Base-by-base conservation (phyloP, 2,329 filamentous ascomycete genomes). In the Tolypocladium tropicale region DNA sequence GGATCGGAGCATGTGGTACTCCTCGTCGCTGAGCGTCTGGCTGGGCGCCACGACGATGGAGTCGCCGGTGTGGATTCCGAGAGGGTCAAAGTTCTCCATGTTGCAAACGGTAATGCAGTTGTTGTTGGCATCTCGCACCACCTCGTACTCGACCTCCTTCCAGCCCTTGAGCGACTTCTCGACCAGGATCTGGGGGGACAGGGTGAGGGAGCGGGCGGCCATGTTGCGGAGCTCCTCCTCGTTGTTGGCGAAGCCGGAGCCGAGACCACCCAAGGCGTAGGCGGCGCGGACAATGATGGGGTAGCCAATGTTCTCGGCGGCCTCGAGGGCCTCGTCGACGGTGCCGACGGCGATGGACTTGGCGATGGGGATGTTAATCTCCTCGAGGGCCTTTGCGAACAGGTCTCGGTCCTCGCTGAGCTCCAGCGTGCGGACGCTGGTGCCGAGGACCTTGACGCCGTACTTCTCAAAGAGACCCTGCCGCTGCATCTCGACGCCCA, bases 61-160 rank as follows among this genome's bases (percentile, higher is more conserved):
- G 79, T 99, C 94, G 76, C 94, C 94, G 51, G 94, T 99, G 75
- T 99, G 94, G 56, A 96, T 95, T 68, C 94, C 94, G 39, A 99
- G 84, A 62, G 94, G 94, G 69, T 97, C 94, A 67, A 97, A 97
- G 81, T 97, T 97, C 63, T 74, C 72, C 72, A 74, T 74, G 67
- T 74, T 97, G 81, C 93, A 97, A 64, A 97, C 93, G 4, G 93
- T 97, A 68, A 97, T 97, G 72, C 94, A 97, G 82, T 99, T 99
- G 81, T 97, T 95, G 72, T 89, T 86, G 55, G 90, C 93, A 73
- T 99, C 94, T 65, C 94, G 89, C 60, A 97, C 94, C 57, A 97
- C 94, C 75, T 97, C 94, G 69, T 97, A 99, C 74, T 99, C 94
- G 53, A 96, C 88, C 75, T 99, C 94, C 76, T 99, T 99, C 94